These are phyloP conservation scores for Emericellopsis cladophorae DNA, from an alignment of 2,329 filamentous ascomycete genomes.

Conservation along the genomic window DNA sequence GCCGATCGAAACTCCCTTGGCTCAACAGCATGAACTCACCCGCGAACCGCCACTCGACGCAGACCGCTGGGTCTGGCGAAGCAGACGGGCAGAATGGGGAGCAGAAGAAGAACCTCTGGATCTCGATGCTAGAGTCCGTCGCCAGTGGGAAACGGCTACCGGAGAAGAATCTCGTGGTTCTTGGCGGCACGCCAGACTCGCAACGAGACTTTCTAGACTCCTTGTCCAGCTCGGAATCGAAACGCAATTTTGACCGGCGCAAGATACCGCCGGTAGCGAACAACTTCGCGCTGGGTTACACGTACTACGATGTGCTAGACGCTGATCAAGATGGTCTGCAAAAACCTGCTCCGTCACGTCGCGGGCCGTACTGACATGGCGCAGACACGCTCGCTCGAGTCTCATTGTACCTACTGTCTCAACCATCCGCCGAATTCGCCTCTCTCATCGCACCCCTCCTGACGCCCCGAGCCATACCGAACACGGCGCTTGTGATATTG, in stretches of 20 bases:
- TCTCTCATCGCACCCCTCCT: conserved; percentile 74
- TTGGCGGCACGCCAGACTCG: conserved; percentile 76
- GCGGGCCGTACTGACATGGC: neutral
- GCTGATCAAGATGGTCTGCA: conserved; percentile 79
- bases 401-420: conserved; percentile 79
- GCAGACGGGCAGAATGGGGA: conserved; percentile 49
- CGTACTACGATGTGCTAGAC: conserved; percentile 88
- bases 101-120: conserved; percentile 86
- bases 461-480: conserved; percentile 69
- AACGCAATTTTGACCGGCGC: conserved; percentile 40
- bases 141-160: conserved; percentile 82
- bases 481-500: conserved; percentile 82
- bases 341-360: neutral
- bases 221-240: conserved; percentile 39
- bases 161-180: conserved; percentile 79
- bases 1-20: neutral
- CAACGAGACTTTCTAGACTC: conserved; percentile 74
- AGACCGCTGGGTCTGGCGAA: conserved; percentile 42
- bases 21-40: conserved; percentile 31
- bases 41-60: conserved; percentile 44
- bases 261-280: conserved; percentile 75
- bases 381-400: conserved; percentile 83
- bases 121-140: conserved; percentile 80
- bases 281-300: conserved; percentile 85
- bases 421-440: conserved; percentile 70